Evolutionary conservation across 73 alveolate genomes (phyloP).

Genomic region (Paramecium pentaurelia): DNA sequence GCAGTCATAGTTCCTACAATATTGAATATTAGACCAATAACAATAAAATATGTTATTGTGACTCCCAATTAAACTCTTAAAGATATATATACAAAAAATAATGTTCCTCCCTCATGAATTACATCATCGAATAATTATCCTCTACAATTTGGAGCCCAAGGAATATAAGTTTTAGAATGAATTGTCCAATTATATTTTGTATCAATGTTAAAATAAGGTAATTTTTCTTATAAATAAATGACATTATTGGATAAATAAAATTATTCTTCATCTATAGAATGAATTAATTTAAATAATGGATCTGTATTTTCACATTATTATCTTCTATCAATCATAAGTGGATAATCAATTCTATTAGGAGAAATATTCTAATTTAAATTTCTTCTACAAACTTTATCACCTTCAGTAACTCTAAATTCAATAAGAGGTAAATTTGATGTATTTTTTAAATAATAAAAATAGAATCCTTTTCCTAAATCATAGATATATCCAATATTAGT

Average conservation of each 20-base stretch:
- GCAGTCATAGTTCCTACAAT: conserved; percentile 47
- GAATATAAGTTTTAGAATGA: neutral
- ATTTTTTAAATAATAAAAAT: neutral
- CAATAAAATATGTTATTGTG: neutral
- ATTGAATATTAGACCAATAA: conserved; percentile 1
- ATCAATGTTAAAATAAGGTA: conserved; percentile 16
- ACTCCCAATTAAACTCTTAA: neutral
- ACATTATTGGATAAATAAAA: conserved; percentile 32
- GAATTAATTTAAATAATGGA: neutral
- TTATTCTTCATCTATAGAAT: conserved; percentile 5
- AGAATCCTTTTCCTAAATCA: neutral
- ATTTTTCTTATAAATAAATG: neutral
- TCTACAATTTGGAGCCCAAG: neutral
- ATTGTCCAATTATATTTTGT: neutral
- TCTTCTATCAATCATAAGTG: neutral
- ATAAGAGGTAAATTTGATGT: neutral
- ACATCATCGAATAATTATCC: neutral
- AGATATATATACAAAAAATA: neutral
- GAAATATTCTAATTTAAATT: neutral
- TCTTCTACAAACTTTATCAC: neutral
- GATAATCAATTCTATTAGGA: conserved; percentile 28
- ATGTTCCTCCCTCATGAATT: neutral
- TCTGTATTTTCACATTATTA: conserved; percentile 3
- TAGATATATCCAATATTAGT: neutral
- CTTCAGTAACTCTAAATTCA: conserved; percentile 39